Base-by-base conservation (phyloP, 768 basidiomycete species). In the Macrolepiota dolichaula region DNA sequence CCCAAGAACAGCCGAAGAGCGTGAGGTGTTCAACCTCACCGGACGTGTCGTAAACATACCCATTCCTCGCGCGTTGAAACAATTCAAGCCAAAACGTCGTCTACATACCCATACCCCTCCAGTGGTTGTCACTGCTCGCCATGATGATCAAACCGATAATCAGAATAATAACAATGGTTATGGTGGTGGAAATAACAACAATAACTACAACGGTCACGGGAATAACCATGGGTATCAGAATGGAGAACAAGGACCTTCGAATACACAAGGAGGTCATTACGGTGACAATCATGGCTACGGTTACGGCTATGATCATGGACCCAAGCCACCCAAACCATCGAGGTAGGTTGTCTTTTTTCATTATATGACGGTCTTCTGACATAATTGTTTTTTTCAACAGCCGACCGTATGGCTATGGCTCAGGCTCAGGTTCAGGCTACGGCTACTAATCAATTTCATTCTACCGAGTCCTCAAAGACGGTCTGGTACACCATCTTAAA, bases 41-140 rank as follows among this genome's bases (percentile, higher is more conserved):
- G 61, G 52, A 19, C 49, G 50, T 22, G 61, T 51, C 10, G 49
- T 62, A 5, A 15, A 56, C 46, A 19, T 25, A 19, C 61, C 49
- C 22, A 49, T 49, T 7, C 24, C 40, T 13, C 59, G 59, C 13
- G 22, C 32, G n/a, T 53, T 61, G 32, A 61, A 61, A 32, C 51
- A 61, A 10, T 57, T 50, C 51, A 49, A 24, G 32, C 40, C 59
- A 1, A 47, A 27, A 25, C 59, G 49, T 38, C 29, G 29, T 32
- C 3, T 32, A 32, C 29, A 32, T 7, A 7, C 29, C 29, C 29
- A 32, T 7, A 42, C 36, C 15, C 12, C 29, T n/a, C 47, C 47
- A 13, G 47, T 49, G 4, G 13, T 11, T 3, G 35, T 51, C 13
- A 37, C 51, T 5, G 38, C 38, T 46, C 37, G 38, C 25, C 11